These are phyloP conservation scores for Aspergillus indologenus DNA, from an alignment of 495 filamentous ascomycete species.

Conservation along the genomic window DNA sequence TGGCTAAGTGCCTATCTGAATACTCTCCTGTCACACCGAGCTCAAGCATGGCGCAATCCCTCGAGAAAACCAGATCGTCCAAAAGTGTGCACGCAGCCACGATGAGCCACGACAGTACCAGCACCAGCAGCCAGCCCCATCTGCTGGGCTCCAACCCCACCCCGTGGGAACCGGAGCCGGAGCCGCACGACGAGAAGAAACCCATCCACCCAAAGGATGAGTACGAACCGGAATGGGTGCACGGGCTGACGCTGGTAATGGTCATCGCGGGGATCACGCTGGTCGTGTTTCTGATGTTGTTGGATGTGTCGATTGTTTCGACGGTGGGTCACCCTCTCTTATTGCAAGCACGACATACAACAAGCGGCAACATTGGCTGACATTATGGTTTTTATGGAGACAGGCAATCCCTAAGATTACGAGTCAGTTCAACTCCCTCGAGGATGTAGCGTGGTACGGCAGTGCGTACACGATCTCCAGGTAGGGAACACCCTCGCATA, in stretches of 20 bases:
- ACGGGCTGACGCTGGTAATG: constrained; percentile 1
- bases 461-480: constrained; percentile 42
- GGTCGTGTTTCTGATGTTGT: constrained; percentile 45
- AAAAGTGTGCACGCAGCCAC: background rate
- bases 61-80: background rate
- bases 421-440: constrained; percentile 37
- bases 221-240: constrained; percentile 1
- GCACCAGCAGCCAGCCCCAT: background rate
- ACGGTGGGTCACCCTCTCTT: constrained; percentile 44
- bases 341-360: too few species aligned
- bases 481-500: constrained; percentile 18
- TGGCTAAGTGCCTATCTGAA: too few species aligned
- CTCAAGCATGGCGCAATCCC: background rate
- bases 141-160: background rate
- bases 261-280: constrained; percentile 23
- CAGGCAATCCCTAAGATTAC: constrained; percentile 46
- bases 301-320: constrained; percentile 50
- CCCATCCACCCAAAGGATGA: background rate
- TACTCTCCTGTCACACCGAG: too few species aligned
- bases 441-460: constrained; percentile 48
- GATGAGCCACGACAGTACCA: background rate
- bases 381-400: too few species aligned
- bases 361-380: too few species aligned
- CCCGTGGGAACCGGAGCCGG: background rate
- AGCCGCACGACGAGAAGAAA: background rate